Conservation (phyloP, 2,329 filamentous ascomycete species). For the Talaromyces sp. region DNA sequence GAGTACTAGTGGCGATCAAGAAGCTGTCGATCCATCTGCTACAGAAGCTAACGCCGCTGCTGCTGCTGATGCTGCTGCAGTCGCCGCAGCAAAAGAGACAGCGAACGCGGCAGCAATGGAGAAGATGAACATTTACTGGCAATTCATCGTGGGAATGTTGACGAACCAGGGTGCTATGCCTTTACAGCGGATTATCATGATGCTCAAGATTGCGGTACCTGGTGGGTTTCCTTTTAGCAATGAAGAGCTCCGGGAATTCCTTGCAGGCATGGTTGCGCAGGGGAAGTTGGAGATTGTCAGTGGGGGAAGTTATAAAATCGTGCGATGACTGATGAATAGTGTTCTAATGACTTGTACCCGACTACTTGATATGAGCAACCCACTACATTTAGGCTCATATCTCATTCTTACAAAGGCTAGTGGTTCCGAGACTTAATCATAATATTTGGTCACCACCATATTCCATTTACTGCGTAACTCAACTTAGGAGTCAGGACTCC, state of each 20-base stretch:
- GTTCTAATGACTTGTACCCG: background rate
- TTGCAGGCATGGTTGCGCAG: constrained; percentile 69
- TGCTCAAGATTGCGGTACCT: constrained; percentile 87
- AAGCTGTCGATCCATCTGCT: constrained; percentile 21
- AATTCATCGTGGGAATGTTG: constrained; percentile 91
- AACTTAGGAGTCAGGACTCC: no score
- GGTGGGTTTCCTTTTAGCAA: constrained; percentile 86
- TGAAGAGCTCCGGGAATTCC: constrained; percentile 77
- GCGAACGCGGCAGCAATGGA: constrained; percentile 59
- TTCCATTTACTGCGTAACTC: no score
- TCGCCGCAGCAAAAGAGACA: constrained; percentile 40
- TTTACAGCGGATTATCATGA: constrained; percentile 76
- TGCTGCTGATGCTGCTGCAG: constrained; percentile 38
- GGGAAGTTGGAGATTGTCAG: constrained; percentile 61
- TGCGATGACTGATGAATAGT: constrained; percentile 7
- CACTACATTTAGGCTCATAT: background rate
- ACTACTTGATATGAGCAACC: background rate
- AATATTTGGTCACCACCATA: background rate
- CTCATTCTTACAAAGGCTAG: background rate
- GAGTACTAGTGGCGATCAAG: constrained; percentile 19
- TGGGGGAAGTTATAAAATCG: constrained; percentile 63
- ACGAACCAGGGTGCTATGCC: constrained; percentile 87
- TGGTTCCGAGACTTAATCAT: background rate
- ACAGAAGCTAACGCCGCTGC: constrained; percentile 29
- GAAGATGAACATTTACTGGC: constrained; percentile 72